Evolutionary conservation across 1,284 basidiomycete genomes (phyloP), one percentile per base, ranked within the genome.

Genomic region (Melanopsichium pennsylvanicum): DNA sequence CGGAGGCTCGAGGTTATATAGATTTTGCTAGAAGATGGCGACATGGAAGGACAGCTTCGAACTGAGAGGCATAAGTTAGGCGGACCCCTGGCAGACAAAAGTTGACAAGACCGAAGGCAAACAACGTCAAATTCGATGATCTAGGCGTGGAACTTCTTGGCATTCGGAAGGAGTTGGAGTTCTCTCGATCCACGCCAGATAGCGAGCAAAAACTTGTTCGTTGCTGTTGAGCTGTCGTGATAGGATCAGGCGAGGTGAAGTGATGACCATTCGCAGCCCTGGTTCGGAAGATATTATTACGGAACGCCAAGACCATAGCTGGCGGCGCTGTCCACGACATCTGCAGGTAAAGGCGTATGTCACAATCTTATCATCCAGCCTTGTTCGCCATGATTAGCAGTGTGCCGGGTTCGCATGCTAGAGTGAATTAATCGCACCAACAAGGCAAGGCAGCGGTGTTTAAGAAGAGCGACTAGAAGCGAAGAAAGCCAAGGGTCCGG

Each of bases 1-100:
- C 54, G 54, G 48, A 63, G 54, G 32, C 29, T 50, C 26, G 22
- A 48, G 35, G 13, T 52, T 63, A 63, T 63, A 63, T 63, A 63
- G 16, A 39, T 52, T 63, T 39, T 22, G 13, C 39, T 40, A 40
- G 31, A 39, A 5, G 40, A 44, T 31, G 29, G 22, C 13, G 12
- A 22, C 29, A n/a, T 29, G 25, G 33, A 47, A n/a, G 26, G 36
- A 10, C 33, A 29, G 27, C 27, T 29, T 13, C 7, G 27, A 8
- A n/a, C n/a, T n/a, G n/a, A n/a, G n/a, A n/a, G n/a, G 7, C 27
- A 29, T 29, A n/a, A 16, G 15, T 22, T 15, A 16, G 21, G 32
- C 10, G 33, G 19, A 26, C 21, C 27, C 31, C 34, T 43, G 42
- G 51, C 55, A 27, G 36, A 29, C 26, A 39, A 36, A 33, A 52